These are phyloP conservation scores for Naumovozyma castellii DNA, from an alignment of 805 yeast genomes.

Conservation along the genomic window DNA sequence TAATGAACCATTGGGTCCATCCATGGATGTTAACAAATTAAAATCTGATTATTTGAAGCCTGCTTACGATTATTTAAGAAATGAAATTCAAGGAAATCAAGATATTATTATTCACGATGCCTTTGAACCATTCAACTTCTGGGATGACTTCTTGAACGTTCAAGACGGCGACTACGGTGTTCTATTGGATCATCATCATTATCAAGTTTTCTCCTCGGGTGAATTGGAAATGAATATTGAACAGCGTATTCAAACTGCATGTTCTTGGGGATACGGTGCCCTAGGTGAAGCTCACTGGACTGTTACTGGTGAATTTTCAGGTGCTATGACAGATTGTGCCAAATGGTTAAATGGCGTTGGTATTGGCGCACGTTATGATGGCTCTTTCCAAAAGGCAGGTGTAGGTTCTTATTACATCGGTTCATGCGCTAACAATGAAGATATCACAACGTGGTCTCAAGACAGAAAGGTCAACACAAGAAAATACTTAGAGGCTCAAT, in stretches of 20 bases:
- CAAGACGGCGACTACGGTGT: slow-evolving; percentile 49
- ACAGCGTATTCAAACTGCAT: slow-evolving; percentile 49
- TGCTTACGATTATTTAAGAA: slow-evolving; percentile 60
- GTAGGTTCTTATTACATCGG: slow-evolving; percentile 35
- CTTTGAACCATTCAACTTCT: slow-evolving; percentile 49
- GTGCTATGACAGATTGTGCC: slow-evolving; percentile 88
- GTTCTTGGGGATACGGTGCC: slow-evolving; percentile 40
- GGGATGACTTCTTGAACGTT: slow-evolving; percentile 46
- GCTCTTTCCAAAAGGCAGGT: slow-evolving; percentile 35
- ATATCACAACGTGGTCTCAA: slow-evolving; percentile 48
- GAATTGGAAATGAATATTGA: slow-evolving; percentile 52
- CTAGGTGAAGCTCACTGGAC: slow-evolving; percentile 57
- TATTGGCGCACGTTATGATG: slow-evolving; percentile 74
- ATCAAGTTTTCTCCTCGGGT: slow-evolving; percentile 67
- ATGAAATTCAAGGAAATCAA: slow-evolving; percentile 38
- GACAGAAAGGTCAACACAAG: slow-evolving; percentile 51
- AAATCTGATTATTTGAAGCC: slow-evolving; percentile 44
- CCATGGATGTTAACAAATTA: slow-evolving; percentile 48
- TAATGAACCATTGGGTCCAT: slow-evolving; percentile 82
- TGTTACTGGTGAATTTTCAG: slow-evolving; percentile 82
- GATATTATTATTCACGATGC: slow-evolving; percentile 77
- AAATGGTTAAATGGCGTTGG: slow-evolving; percentile 83
- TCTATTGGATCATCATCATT: slow-evolving; percentile 81
- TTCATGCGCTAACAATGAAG: slow-evolving; percentile 46
- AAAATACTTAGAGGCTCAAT: slow-evolving; percentile 75